Evolutionary conservation across 2,329 filamentous ascomycete genomes (phyloP), one percentile per base, ranked within the genome.

Genomic region (Sporothrix inflata): DNA sequence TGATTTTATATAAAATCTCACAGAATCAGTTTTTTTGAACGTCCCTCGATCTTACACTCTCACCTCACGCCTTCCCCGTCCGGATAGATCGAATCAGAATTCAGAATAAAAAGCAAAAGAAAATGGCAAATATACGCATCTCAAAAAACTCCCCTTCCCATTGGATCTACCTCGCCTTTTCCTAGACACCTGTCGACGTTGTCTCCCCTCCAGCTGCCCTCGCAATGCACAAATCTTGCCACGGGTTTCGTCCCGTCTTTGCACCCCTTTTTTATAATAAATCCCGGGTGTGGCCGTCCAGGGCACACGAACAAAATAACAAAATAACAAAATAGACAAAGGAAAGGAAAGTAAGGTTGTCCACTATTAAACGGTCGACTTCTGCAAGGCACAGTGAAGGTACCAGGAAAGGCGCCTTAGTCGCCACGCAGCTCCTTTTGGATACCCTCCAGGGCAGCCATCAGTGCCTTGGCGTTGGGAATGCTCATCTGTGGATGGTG

Each of bases 391-490:
- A 40, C 60, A 27, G 27, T 30, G 14, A 57, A 21, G 19, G 27
- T 57, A 12, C 27, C 49, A 24, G 24, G 21, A 53, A n/a, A 12
- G 14, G 9, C 8, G 38, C 40, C 75, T 82, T 72, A 75, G 9
- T 73, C 71, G 3, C 66, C 74, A 40, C 75, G 83, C 45, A 88
- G 81, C 77, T 88, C 85, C 74, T 81, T 83, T 77, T 88, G 85
- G 63, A 88, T 81, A 74, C 82, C 80, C 65, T 81, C 78, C 42
- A 88, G 82, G 73, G 86, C 85, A 55, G 83, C 83, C 74, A 87
- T 76, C 75, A 88, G 87, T 71, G 76, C 79, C 79, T 86, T 87
- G 8, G 86, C 85, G 75, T 85, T 88, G 19, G 84, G 83, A 40
- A 83, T 81, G 67, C 83, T 86, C 85, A 88, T 86, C 86, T 88